Evolutionary conservation across 371 early-diverging fungal genomes (phyloP).

Genomic region (Umbelopsis sp.): DNA sequence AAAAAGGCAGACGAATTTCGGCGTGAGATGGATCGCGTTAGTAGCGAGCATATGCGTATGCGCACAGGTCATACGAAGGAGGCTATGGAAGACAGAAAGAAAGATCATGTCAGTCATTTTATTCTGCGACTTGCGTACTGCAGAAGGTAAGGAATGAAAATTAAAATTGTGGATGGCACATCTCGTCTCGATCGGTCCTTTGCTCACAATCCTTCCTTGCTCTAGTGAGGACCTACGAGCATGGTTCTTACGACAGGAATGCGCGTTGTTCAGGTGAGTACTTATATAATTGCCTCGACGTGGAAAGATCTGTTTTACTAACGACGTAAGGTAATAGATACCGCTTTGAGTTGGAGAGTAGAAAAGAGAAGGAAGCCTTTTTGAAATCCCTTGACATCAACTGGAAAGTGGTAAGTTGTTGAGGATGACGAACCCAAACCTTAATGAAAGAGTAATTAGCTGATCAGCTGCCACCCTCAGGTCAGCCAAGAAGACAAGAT

Average conservation of each 20-base stretch:
- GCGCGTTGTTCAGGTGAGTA: conserved; percentile 74
- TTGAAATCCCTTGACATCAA: conserved; percentile 54
- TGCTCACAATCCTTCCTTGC: not conserved
- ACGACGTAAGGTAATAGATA: conserved; percentile 47
- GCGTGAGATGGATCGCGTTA: conserved; percentile 56
- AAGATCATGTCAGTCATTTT: conserved; percentile 94
- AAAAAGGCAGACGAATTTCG: conserved; percentile 66
- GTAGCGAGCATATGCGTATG: conserved; percentile 73
- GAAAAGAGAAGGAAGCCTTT: conserved; percentile 64
- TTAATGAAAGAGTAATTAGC: too few relatives aligned
- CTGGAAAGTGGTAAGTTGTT: conserved; percentile 55
- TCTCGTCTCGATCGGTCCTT: too few relatives aligned
- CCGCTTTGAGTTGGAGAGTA: conserved; percentile 56
- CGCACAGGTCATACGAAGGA: conserved; percentile 50
- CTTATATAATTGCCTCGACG: not conserved
- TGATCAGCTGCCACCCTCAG: conserved; percentile 6
- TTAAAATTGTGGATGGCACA: too few relatives aligned
- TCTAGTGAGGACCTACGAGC: conserved; percentile 77
- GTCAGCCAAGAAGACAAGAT: conserved; percentile 26
- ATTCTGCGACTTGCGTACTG: conserved; percentile 93
- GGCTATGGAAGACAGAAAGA: conserved; percentile 71
- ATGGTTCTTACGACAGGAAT: conserved; percentile 94
- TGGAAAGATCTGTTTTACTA: conserved; percentile 21
- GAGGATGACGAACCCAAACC: not conserved
- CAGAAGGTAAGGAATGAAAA: conserved; percentile 56